phyloP scores from a whole-genome alignment of 2,329 filamentous ascomycete species.

The Fusarium praegraminearum region DNA sequence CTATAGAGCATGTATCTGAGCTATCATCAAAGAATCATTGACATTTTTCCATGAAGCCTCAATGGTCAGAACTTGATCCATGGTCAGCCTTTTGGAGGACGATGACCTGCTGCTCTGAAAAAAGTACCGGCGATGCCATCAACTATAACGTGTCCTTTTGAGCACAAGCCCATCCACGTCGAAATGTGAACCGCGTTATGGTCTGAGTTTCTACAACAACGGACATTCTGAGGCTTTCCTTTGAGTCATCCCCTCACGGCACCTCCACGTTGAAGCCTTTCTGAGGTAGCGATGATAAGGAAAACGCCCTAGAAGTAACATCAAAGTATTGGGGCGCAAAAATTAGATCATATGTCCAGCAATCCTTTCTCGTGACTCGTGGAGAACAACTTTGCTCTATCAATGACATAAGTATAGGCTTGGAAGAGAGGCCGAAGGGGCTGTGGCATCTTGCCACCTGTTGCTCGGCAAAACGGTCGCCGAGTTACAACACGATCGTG shows the following conservation, averaged over 20 bases:
- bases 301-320: background rate
- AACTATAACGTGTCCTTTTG: background rate
- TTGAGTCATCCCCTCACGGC: conserved; percentile 23
- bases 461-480: background rate
- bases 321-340: background rate
- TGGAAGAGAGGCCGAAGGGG: background rate
- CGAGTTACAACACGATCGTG: too few species aligned
- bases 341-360: background rate
- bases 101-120: background rate
- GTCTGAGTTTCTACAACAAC: background rate
- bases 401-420: background rate
- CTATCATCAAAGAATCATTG: conserved; percentile 13
- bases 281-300: background rate
- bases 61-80: background rate
- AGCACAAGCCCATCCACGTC: background rate
- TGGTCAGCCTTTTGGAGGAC: background rate
- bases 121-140: background rate
- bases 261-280: background rate
- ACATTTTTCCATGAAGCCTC: background rate
- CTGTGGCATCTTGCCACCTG: background rate
- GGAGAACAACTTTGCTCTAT: conserved; percentile 13
- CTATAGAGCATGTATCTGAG: background rate
- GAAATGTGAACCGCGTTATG: background rate
- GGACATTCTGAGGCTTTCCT: background rate
- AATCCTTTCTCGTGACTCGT: background rate